Evolutionary conservation across 2,329 filamentous ascomycete genomes (phyloP).

Genomic region (Sporothrix brunneoviolacea): DNA sequence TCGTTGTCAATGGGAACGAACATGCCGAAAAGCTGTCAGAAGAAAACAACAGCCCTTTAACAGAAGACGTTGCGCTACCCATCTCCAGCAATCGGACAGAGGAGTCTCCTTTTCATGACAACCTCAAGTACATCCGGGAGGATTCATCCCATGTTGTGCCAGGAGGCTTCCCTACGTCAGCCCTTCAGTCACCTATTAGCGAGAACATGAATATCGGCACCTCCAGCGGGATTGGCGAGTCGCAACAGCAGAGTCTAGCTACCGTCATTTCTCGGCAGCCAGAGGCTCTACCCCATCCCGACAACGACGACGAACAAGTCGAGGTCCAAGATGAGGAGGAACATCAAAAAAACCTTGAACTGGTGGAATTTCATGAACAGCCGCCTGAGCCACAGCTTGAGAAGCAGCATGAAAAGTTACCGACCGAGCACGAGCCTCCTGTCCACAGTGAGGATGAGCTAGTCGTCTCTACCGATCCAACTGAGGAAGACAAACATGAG

Average conservation of each 20-base stretch:
- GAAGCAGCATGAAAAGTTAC: too few relatives aligned
- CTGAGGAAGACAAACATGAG: too few relatives aligned
- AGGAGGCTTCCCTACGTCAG: background rate
- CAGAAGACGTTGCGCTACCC: background rate
- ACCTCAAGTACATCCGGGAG: background rate
- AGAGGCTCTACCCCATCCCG: too few relatives aligned
- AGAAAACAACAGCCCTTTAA: background rate
- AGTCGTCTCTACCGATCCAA: too few relatives aligned
- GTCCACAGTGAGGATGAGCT: too few relatives aligned
- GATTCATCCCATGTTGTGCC: background rate
- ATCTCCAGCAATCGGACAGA: background rate
- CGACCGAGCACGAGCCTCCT: too few relatives aligned
- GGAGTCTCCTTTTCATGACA: background rate
- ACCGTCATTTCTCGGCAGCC: too few relatives aligned
- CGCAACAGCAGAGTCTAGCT: background rate
- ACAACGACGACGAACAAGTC: background rate
- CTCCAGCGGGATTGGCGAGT: background rate
- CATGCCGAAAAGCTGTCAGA: too few relatives aligned
- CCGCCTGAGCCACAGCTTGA: too few relatives aligned
- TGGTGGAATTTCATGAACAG: too few relatives aligned
- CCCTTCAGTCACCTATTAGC: background rate
- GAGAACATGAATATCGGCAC: background rate
- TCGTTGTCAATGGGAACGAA: too few relatives aligned
- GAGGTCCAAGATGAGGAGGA: background rate
- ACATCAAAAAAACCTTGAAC: too few relatives aligned